Percentiles rank a stretch among this genome's conserved stretches.
Conservation (phyloP, 305 asterid species). For the Caryopteris hybrid region DNA sequence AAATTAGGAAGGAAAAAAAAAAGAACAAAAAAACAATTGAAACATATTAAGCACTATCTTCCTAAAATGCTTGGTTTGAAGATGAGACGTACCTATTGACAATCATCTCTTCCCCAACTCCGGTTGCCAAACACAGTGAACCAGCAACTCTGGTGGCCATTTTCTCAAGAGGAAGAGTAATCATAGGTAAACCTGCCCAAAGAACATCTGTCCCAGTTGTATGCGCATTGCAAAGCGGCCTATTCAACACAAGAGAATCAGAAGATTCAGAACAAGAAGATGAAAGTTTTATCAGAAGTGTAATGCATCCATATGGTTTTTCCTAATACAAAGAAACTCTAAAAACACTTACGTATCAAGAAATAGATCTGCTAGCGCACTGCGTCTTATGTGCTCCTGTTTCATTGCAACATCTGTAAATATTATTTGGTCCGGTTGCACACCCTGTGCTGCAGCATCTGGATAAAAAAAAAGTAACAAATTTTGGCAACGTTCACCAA, state of each 20-base stretch:
- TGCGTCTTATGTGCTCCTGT: constrained; percentile 93
- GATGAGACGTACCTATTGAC: constrained; percentile 60
- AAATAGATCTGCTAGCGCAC: constrained; percentile 85
- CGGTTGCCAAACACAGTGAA: constrained; percentile 95
- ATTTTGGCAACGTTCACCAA: not conserved
- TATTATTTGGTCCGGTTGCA: constrained; percentile 87
- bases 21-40: no score
- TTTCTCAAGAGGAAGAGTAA: constrained; percentile 96
- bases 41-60: not conserved
- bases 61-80: not conserved
- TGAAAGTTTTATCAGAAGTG: not conserved
- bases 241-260: constrained; percentile 22
- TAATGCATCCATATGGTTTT: not conserved
- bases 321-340: not conserved
- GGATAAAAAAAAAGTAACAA: constrained; percentile 12
- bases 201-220: constrained; percentile 99
- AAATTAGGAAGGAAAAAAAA: not conserved
- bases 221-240: constrained; percentile 99
- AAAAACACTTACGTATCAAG: constrained; percentile 77
- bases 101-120: constrained; percentile 95
- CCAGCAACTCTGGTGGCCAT: constrained; percentile 99
- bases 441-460: constrained; percentile 98
- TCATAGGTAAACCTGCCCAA: constrained; percentile 98
- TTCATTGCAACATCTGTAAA: constrained; percentile 98
- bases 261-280: not conserved